Base-by-base conservation (phyloP, 139 green algal genomes). In the Penium margaritaceum region DNA sequence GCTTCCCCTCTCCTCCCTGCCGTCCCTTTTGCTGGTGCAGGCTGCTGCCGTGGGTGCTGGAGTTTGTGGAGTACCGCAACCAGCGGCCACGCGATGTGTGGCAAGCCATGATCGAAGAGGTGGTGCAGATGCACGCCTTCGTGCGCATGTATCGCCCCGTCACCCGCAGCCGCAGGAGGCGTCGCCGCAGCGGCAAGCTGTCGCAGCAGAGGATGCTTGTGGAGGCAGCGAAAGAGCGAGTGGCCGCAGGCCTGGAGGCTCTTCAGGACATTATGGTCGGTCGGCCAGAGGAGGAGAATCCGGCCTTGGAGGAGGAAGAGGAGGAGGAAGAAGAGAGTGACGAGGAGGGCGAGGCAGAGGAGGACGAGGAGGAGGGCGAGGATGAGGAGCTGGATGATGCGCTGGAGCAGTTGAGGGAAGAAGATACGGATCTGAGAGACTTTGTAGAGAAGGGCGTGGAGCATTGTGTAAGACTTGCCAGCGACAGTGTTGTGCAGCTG, bases 101-200 rank as follows among this genome's bases (percentile, higher is more conserved):
- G 60, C 60, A 67, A 5, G 60, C 60, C n/a, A n/a, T 67, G 60
- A n/a, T 67, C 21, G 60, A 24, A 27, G 60, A 67, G 35, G 60
- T 67, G 34, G 21, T 67, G 2, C 1, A 21, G 4, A n/a, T 67
- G 60, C 47, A 58, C 47, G 47, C 47, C 47, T 58, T 58, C 47
- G n/a, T 58, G 5, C n/a, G n/a, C 6, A n/a, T 33, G n/a, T 58
- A 58, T n/a, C 7, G 47, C 9, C 47, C 47, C 47, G n/a, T n/a
- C n/a, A n/a, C n/a, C n/a, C n/a, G n/a, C n/a, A n/a, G n/a, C n/a
- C n/a, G n/a, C n/a, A n/a, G n/a, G n/a, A n/a, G n/a, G n/a, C n/a
- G n/a, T n/a, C n/a, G n/a, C n/a, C n/a, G n/a, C n/a, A n/a, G n/a
- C n/a, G n/a, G n/a, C n/a, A n/a, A n/a, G n/a, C n/a, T n/a, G n/a